Evolutionary conservation across 371 early-diverging fungal genomes (phyloP).

Genomic region (Apophysomyces variabilis): DNA sequence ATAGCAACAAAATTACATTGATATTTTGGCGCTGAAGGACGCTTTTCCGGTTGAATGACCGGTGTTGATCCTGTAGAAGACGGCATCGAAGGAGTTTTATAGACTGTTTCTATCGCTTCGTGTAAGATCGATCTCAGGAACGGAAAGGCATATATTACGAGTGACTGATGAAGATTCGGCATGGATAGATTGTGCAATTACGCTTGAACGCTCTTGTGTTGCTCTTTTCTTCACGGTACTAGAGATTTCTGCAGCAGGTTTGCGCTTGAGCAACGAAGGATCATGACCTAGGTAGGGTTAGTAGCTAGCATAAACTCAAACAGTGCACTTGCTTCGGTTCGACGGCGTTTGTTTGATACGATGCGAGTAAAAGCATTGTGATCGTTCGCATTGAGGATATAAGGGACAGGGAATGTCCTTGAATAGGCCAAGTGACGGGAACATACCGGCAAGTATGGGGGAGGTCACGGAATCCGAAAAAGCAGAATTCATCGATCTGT

Average conservation of each 20-base stretch:
- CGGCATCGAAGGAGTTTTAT: too few relatives aligned
- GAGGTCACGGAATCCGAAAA: too few relatives aligned
- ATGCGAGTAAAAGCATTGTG: constrained; percentile 41
- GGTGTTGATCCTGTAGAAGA: too few relatives aligned
- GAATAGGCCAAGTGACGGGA: constrained; percentile 44
- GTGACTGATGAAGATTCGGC: neutral
- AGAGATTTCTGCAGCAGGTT: neutral
- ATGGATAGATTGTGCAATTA: neutral
- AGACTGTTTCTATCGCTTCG: too few relatives aligned
- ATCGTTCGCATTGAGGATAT: constrained; percentile 35
- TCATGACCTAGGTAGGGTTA: neutral
- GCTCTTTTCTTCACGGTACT: neutral
- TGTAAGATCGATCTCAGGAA: too few relatives aligned
- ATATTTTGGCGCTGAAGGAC: too few relatives aligned
- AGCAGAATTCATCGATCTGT: too few relatives aligned
- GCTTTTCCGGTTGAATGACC: too few relatives aligned
- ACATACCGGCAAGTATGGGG: constrained; percentile 20
- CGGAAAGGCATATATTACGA: neutral
- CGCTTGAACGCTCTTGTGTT: neutral
- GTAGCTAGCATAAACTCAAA: neutral
- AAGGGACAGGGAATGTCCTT: constrained; percentile 37
- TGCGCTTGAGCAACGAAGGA: constrained; percentile 1
- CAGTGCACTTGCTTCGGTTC: neutral
- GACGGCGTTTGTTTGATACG: neutral
- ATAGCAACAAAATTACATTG: too few relatives aligned